These are phyloP conservation scores for Monosporascus sp. DNA, from an alignment of 2,329 filamentous ascomycete species.

Conservation along the genomic window DNA sequence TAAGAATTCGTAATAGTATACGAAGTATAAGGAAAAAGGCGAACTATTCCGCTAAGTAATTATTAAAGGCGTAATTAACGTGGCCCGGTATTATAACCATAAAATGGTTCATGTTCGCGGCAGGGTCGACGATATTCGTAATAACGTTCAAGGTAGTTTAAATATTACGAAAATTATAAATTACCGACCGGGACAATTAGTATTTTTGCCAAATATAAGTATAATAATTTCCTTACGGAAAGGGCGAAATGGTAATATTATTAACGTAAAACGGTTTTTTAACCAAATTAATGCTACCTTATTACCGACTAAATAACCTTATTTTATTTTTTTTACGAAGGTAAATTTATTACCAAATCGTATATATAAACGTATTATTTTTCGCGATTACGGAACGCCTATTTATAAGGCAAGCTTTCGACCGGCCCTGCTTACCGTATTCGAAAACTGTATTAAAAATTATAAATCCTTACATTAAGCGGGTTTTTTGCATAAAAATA, in stretches of 20 bases:
- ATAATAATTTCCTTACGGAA: too few relatives aligned
- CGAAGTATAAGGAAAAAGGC: constrained; percentile 35
- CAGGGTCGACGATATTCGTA: constrained; percentile 27
- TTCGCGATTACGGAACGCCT: constrained; percentile 5
- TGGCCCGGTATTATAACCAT: constrained; percentile 37
- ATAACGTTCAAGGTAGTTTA: constrained; percentile 25
- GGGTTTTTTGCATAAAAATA: constrained; percentile 31
- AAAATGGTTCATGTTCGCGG: constrained; percentile 31
- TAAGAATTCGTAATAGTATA: constrained; percentile 40
- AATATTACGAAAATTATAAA: constrained; percentile 26
- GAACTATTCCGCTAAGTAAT: constrained; percentile 31
- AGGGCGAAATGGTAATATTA: too few relatives aligned
- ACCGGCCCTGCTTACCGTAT: constrained; percentile 4
- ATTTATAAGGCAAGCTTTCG: constrained; percentile 9
- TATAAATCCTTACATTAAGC: constrained; percentile 22
- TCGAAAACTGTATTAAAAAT: constrained; percentile 12
- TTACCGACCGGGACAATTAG: constrained; percentile 4
- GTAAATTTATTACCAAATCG: constrained; percentile 3
- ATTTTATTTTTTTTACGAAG: neutral
- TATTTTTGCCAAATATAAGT: too few relatives aligned
- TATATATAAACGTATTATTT: neutral
- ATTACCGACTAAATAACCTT: constrained; percentile 3
- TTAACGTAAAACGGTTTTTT: constrained; percentile 1
- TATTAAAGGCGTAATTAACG: constrained; percentile 28
- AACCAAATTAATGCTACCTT: constrained; percentile 1